These are phyloP conservation scores for Martiniozyma abietophila DNA, from an alignment of 805 yeast genomes.

Conservation along the genomic window DNA sequence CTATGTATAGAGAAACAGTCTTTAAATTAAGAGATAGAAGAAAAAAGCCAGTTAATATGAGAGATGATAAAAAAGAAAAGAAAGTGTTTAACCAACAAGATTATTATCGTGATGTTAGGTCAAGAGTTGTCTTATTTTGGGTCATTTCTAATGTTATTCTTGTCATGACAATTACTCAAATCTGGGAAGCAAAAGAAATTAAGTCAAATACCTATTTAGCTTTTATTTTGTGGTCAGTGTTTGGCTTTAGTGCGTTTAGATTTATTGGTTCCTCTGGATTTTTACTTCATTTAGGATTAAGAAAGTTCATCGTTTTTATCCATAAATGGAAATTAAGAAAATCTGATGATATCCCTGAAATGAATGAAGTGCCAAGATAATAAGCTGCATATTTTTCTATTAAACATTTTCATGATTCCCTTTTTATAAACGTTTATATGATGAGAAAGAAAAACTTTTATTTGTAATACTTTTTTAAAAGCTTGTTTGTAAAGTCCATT, in stretches of 20 bases:
- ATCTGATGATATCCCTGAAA: conserved; percentile 11
- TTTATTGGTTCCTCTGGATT: conserved; percentile 74
- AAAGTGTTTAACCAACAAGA: conserved; percentile 52
- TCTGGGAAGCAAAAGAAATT: conserved; percentile 59
- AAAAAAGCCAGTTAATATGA: conserved; percentile 44
- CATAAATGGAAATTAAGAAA: conserved; percentile 25
- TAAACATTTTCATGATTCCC: no score
- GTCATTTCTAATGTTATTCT: conserved; percentile 71
- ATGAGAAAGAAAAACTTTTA: no score
- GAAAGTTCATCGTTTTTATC: conserved; percentile 24
- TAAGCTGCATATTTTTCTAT: no score
- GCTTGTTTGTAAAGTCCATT: no score
- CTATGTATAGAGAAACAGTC: conserved; percentile 68
- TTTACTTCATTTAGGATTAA: conserved; percentile 35
- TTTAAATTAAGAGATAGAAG: conserved; percentile 65
- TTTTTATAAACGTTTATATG: no score
- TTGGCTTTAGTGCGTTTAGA: conserved; percentile 71
- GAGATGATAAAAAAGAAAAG: conserved; percentile 29
- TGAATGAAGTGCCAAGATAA: conserved; percentile 11
- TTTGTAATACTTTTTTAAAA: no score
- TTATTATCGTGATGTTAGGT: conserved; percentile 89
- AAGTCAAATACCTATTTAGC: conserved; percentile 66
- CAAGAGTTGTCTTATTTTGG: conserved; percentile 95
- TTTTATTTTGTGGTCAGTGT: conserved; percentile 88
- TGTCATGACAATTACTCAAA: conserved; percentile 81